These are phyloP conservation scores for Zalaria sp. DNA, from an alignment of 2,329 filamentous ascomycete species.

Conservation along the genomic window DNA sequence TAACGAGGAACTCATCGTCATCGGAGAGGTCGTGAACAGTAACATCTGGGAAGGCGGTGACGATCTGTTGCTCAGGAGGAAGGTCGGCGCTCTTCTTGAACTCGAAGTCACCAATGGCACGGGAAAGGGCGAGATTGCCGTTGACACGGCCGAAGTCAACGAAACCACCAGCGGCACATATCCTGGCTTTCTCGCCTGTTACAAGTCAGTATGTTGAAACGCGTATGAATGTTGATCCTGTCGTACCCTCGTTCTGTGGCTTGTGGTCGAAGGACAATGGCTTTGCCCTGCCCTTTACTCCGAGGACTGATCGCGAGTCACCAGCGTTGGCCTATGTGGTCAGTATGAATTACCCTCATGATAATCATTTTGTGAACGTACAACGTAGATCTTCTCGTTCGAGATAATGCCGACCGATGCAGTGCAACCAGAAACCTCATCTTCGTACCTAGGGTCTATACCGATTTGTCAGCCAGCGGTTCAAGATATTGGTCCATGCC, in stretches of 20 bases:
- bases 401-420: conserved; percentile 84
- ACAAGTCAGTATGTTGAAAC: conserved; percentile 9
- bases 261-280: conserved; percentile 99
- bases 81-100: conserved; percentile 99
- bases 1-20: conserved; percentile 89
- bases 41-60: conserved; percentile 92
- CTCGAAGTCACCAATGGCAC: conserved; percentile 97
- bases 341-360: conserved; percentile 1
- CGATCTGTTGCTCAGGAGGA: conserved; percentile 95
- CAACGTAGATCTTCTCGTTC: conserved; percentile 84
- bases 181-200: conserved; percentile 84
- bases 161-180: conserved; percentile 89
- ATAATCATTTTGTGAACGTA: conserved; percentile 38
- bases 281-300: conserved; percentile 93
- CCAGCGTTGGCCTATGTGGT: conserved; percentile 73
- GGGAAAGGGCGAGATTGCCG: conserved; percentile 89
- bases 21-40: conserved; percentile 78
- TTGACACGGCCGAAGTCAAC: conserved; percentile 98
- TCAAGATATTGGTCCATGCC: not conserved
- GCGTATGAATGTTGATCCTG: conserved; percentile 6
- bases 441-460: conserved; percentile 87
- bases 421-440: conserved; percentile 96
- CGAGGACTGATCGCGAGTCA: conserved; percentile 87
- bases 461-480: conserved; percentile 6
- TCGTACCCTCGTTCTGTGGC: conserved; percentile 83